Conservation (phyloP, 1,284 basidiomycete genomes). For the Sutorius eximius region DNA sequence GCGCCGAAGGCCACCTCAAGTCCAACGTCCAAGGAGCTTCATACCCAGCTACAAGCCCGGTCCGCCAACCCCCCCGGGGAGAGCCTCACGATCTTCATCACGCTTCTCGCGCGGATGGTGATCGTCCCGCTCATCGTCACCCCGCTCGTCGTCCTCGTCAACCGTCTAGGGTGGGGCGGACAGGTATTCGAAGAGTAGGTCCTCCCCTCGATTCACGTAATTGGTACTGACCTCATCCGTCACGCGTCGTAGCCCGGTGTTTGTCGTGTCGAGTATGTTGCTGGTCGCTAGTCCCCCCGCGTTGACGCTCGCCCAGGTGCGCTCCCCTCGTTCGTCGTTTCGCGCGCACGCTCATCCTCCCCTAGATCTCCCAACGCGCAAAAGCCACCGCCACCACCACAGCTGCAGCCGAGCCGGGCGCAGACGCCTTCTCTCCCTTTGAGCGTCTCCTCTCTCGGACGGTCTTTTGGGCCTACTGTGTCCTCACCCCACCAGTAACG, state of each 20-base stretch:
- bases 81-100: conserved; percentile 78
- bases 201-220: background rate
- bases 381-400: background rate
- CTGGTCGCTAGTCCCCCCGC: conserved; percentile 81
- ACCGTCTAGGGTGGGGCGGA: conserved; percentile 41
- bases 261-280: conserved; percentile 78
- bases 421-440: conserved; percentile 44
- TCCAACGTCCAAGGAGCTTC: no score
- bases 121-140: conserved; percentile 78
- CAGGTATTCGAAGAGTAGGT: conserved; percentile 73
- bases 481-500: conserved; percentile 80
- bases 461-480: conserved; percentile 81
- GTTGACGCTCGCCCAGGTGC: conserved; percentile 74
- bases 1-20: background rate
- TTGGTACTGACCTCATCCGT: background rate
- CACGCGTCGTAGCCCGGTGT: conserved; percentile 63
- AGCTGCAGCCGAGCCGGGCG: background rate
- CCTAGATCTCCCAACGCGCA: conserved; percentile 24
- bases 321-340: background rate
- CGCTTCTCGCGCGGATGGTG: conserved; percentile 81
- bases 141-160: conserved; percentile 66
- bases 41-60: no score
- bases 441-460: conserved; percentile 85
- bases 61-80: conserved; percentile 54
- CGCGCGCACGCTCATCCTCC: background rate